phyloP scores from a whole-genome alignment of 139 green algal species.

The Gonium pectorale region DNA sequence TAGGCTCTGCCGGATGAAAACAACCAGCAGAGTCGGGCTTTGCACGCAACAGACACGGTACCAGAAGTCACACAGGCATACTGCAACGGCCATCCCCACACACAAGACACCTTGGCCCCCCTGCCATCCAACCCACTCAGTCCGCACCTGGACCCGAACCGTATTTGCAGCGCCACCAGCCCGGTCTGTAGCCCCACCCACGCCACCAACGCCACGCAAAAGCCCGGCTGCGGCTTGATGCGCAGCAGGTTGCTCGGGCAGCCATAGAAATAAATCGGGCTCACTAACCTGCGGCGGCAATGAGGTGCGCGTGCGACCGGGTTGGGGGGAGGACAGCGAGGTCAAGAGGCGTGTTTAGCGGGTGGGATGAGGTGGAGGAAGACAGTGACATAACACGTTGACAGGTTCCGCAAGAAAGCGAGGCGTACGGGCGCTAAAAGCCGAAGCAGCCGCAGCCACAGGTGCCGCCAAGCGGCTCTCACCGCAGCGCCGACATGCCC shows the following conservation, averaged over 20 bases:
- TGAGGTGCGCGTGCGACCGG: neutral
- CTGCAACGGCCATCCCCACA: too few species aligned
- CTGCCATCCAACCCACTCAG: neutral
- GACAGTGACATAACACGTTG: too few species aligned
- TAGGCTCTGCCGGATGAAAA: slow-evolving; percentile 62
- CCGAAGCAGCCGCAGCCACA: too few species aligned
- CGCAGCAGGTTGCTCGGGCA: slow-evolving; percentile 79
- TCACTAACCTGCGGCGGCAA: slow-evolving; percentile 56
- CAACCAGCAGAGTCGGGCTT: too few species aligned
- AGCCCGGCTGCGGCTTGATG: slow-evolving; percentile 24
- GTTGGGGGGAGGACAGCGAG: neutral
- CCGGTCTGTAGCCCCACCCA: slow-evolving; percentile 72
- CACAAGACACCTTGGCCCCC: too few species aligned
- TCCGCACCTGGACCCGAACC: slow-evolving; percentile 62
- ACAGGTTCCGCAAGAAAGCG: too few species aligned
- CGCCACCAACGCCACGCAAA: slow-evolving; percentile 62
- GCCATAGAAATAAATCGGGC: slow-evolving; percentile 85
- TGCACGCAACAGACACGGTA: neutral
- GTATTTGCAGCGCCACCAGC: slow-evolving; percentile 7
- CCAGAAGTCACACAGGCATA: too few species aligned
- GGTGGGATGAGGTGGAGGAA: neutral
- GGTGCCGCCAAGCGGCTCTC: too few species aligned
- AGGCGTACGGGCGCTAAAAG: too few species aligned
- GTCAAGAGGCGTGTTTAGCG: too few species aligned
- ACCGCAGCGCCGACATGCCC: slow-evolving; percentile 63